Conservation (phyloP, 495 filamentous ascomycete species). For the Penicillium canescens region DNA sequence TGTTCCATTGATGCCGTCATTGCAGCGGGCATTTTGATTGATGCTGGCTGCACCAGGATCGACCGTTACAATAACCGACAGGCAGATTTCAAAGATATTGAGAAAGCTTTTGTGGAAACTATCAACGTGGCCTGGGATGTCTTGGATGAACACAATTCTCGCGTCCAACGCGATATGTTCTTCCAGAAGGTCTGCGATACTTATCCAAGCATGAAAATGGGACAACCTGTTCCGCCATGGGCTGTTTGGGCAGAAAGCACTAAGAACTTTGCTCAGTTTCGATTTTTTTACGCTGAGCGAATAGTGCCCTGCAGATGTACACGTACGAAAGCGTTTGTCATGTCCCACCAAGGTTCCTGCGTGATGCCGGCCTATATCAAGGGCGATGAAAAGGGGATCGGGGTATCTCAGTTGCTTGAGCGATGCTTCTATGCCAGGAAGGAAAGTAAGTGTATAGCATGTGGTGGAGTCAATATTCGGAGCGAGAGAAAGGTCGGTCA, state of each 20-base stretch:
- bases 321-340: not conserved
- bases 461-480: slow-evolving; percentile 3
- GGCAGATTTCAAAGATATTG: slow-evolving; percentile 12
- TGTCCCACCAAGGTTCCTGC: slow-evolving; percentile 6
- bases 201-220: slow-evolving; percentile 7
- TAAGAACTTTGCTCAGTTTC: slow-evolving; percentile 31
- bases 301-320: slow-evolving; percentile 7
- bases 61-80: slow-evolving; percentile 27
- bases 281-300: slow-evolving; percentile 10
- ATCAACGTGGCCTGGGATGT: slow-evolving; percentile 37
- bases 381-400: slow-evolving; percentile 10
- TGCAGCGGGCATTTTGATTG: slow-evolving; percentile 34
- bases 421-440: slow-evolving; percentile 7
- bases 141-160: slow-evolving; percentile 13
- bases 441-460: slow-evolving; percentile 9
- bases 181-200: slow-evolving; percentile 7
- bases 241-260: slow-evolving; percentile 23
- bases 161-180: slow-evolving; percentile 23
- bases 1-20: slow-evolving; percentile 34
- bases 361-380: not conserved
- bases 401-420: slow-evolving; percentile 14
- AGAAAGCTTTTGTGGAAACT: slow-evolving; percentile 35
- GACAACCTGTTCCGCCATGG: slow-evolving; percentile 10
- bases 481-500: slow-evolving; percentile 7
- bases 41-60: slow-evolving; percentile 37